These are phyloP conservation scores for Coccomyxa subellipsoidea DNA, from an alignment of 163 green algal genomes.

Conservation along the genomic window DNA sequence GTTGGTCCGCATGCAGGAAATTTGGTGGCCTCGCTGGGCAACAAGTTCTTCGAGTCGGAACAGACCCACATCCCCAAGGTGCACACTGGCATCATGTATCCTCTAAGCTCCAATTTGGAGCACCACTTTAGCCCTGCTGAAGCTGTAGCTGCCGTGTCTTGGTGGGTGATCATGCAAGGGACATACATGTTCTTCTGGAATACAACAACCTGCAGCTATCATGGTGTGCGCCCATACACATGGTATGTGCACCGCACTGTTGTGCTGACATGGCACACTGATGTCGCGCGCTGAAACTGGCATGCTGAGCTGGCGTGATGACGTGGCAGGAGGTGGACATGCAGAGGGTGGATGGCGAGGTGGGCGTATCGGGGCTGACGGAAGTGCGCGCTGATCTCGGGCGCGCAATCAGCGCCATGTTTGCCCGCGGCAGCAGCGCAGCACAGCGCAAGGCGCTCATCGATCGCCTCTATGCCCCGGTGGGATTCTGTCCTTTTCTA, in stretches of 20 bases:
- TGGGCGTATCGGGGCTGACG: background rate
- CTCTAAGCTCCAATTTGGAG: no score
- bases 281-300: background rate
- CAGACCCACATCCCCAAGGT: background rate
- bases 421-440: background rate
- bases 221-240: no score
- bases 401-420: background rate
- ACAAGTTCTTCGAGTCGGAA: background rate
- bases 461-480: background rate
- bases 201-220: no score
- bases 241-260: background rate
- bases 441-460: background rate
- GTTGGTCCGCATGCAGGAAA: background rate
- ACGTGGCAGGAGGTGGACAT: constrained; percentile 2
- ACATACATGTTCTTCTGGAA: no score
- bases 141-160: no score
- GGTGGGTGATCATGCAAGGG: no score
- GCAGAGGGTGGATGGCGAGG: background rate
- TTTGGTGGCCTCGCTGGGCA: background rate
- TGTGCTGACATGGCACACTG: background rate
- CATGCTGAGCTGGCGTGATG: background rate
- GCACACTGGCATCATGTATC: no score
- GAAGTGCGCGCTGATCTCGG: background rate
- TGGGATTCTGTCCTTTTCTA: background rate
- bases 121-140: no score